phyloP scores from a whole-genome alignment of 164 flowering plant genomes.

The Vitis vinifera region DNA sequence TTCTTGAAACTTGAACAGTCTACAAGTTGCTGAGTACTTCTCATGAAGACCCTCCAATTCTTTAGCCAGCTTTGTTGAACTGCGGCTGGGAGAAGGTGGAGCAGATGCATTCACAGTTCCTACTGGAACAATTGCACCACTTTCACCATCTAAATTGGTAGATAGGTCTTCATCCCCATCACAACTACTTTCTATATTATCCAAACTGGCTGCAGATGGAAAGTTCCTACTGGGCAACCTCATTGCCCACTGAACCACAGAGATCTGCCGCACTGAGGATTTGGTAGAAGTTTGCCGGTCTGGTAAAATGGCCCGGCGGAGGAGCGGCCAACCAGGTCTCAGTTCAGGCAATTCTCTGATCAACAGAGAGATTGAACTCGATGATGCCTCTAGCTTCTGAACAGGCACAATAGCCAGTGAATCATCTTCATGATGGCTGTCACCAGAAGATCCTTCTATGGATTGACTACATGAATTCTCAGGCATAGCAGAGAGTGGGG shows the following conservation, averaged over 20 bases:
- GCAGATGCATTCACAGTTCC: slow-evolving; percentile 25
- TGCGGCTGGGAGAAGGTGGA: slow-evolving; percentile 25
- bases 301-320: slow-evolving; percentile 41
- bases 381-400: slow-evolving; percentile 31
- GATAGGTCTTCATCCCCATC: slow-evolving; percentile 11
- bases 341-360: slow-evolving; percentile 46
- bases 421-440: slow-evolving; percentile 26
- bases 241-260: slow-evolving; percentile 85
- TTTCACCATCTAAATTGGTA: slow-evolving; percentile 39
- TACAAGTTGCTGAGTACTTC: slow-evolving; percentile 76
- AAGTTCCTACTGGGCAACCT: slow-evolving; percentile 46
- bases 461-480: slow-evolving; percentile 16
- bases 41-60: slow-evolving; percentile 70
- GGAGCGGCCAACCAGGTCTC: slow-evolving; percentile 91
- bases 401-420: slow-evolving; percentile 69
- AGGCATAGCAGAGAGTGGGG: slow-evolving; percentile 11
- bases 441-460: slow-evolving; percentile 19
- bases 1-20: slow-evolving; percentile 67
- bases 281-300: slow-evolving; percentile 12
- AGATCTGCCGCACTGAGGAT: slow-evolving; percentile 31
- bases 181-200: slow-evolving; percentile 22
- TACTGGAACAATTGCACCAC: slow-evolving; percentile 61
- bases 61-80: slow-evolving; percentile 30
- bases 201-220: slow-evolving; percentile 25
- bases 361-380: slow-evolving; percentile 37